These are phyloP conservation scores for Leccinum olivaceopallidum DNA, from an alignment of 768 basidiomycete genomes.

Conservation along the genomic window DNA sequence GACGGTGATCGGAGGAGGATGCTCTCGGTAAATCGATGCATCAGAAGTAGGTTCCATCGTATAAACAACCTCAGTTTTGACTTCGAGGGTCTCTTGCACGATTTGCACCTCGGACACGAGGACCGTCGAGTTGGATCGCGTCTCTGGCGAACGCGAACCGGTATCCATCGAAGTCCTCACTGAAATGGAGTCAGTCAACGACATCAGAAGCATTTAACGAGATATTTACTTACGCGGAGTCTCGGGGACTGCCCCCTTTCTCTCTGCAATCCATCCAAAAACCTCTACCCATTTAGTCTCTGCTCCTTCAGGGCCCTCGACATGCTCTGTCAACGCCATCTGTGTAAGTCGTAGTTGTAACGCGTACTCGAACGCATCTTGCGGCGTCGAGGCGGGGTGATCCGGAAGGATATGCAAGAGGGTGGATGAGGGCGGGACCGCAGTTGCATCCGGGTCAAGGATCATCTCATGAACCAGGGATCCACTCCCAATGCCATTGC, in stretches of 20 bases:
- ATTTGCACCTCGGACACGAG: conserved; percentile 12
- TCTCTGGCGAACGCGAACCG: conserved; percentile 27
- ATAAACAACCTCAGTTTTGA: conserved; percentile 4
- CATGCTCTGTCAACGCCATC: conserved; percentile 74
- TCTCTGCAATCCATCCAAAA: conserved; percentile 82
- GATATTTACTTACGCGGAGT: conserved; percentile 24
- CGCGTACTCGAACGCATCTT: conserved; percentile 72
- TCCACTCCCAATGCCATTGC: conserved; percentile 4
- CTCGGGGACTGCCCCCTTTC: conserved; percentile 37
- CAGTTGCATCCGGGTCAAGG: conserved; percentile 31
- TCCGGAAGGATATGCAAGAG: conserved; percentile 50
- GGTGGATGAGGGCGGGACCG: conserved; percentile 40
- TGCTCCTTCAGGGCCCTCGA: conserved; percentile 85
- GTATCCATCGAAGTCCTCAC: conserved; percentile 35
- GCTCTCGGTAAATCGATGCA: background rate
- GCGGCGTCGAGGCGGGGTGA: conserved; percentile 48
- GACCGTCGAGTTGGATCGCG: conserved; percentile 18
- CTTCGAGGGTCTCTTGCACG: conserved; percentile 15
- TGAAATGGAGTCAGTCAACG: conserved; percentile 1
- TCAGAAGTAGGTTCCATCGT: conserved; percentile 6
- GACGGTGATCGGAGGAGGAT: conserved; percentile 50
- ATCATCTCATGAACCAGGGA: conserved; percentile 19
- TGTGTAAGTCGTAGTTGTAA: conserved; percentile 87
- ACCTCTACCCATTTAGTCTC: conserved; percentile 80
- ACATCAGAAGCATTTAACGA: background rate